These are phyloP conservation scores for Guyanaporus albipodus DNA, from an alignment of 768 basidiomycete species.

Conservation along the genomic window DNA sequence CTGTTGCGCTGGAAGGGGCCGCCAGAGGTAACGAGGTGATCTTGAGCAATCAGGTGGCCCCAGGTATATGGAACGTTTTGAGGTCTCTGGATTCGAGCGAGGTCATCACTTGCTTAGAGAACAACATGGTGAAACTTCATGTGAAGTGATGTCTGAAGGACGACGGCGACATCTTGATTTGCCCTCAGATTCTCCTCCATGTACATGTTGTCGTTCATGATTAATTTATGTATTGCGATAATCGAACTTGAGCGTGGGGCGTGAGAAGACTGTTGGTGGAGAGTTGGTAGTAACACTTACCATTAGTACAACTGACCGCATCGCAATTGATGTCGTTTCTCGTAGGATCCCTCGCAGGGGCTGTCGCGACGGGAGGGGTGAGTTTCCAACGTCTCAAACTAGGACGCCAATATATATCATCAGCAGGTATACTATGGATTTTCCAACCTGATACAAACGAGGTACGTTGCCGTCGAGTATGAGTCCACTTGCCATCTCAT, in stretches of 20 bases:
- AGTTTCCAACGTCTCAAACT: conserved; percentile 5
- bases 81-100: conserved; percentile 11
- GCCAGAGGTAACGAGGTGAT: conserved; percentile 43
- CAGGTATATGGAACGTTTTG: conserved; percentile 23
- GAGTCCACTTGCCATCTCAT: not conserved
- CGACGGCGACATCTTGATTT: not conserved
- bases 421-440: conserved; percentile 66
- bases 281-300: too few relatives aligned
- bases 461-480: conserved; percentile 28
- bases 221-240: conserved; percentile 13
- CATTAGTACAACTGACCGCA: too few relatives aligned
- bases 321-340: conserved; percentile 48
- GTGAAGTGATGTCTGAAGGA: conserved; percentile 10
- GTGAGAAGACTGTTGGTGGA: too few relatives aligned
- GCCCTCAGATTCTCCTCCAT: not conserved
- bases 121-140: conserved; percentile 26
- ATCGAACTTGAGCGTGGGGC: too few relatives aligned
- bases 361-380: conserved; percentile 64
- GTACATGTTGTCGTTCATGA: not conserved
- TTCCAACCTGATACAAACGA: conserved; percentile 57
- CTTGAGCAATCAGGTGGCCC: conserved; percentile 38
- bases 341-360: conserved; percentile 65
- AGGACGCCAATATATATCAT: not conserved
- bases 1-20: conserved; percentile 45
- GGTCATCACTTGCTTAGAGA: conserved; percentile 13